phyloP scores from a whole-genome alignment of 306 rosid genomes.

The Heteromeles arbutifolia region DNA sequence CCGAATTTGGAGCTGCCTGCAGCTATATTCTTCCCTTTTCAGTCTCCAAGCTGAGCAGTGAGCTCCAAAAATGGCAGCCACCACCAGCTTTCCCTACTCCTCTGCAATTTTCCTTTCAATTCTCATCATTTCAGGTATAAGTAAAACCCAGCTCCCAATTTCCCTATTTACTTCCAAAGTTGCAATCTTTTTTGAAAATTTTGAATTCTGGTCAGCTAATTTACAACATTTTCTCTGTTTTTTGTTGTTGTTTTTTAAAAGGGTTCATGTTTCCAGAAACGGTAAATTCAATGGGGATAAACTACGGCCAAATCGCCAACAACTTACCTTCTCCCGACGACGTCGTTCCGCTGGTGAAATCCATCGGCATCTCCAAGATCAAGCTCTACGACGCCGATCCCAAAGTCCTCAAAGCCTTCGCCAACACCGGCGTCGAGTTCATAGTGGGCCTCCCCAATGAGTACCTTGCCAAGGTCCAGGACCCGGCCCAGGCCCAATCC shows the following conservation, averaged over 20 bases:
- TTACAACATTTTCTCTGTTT: background rate
- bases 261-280: conserved; percentile 22
- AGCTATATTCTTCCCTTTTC: background rate
- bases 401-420: conserved; percentile 65
- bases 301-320: conserved; percentile 93
- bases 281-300: conserved; percentile 61
- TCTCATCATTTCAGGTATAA: conserved; percentile 11
- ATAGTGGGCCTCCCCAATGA: conserved; percentile 80
- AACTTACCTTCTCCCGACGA: conserved; percentile 66
- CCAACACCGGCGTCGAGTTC: conserved; percentile 66
- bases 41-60: background rate
- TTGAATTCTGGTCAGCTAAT: background rate
- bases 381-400: conserved; percentile 94
- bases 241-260: background rate
- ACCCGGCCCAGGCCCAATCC: conserved; percentile 46
- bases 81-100: background rate
- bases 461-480: conserved; percentile 53
- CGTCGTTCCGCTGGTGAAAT: conserved; percentile 56
- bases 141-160: background rate
- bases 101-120: background rate
- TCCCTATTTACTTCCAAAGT: background rate
- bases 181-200: too few species aligned
- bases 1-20: background rate
- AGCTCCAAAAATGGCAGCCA: background rate
- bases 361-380: conserved; percentile 76